Conservation (phyloP, 2,329 filamentous ascomycete genomes). For the Penicillium occitanis region DNA sequence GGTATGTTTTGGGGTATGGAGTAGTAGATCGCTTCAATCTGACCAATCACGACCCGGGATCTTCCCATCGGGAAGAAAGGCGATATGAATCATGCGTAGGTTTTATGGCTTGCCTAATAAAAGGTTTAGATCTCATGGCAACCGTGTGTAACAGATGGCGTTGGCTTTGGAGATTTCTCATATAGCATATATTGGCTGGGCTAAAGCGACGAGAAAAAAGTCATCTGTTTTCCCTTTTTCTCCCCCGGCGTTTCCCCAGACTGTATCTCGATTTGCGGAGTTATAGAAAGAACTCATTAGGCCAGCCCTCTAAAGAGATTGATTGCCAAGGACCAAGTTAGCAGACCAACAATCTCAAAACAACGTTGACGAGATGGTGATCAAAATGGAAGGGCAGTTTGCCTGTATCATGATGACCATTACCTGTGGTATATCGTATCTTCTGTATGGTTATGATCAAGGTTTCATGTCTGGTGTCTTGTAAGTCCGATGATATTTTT, state of each 20-base stretch:
- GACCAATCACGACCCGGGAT: neutral
- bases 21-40: neutral
- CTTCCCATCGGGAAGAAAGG: neutral
- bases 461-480: constrained; percentile 26
- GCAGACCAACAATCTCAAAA: neutral
- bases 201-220: neutral
- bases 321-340: neutral
- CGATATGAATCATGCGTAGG: neutral
- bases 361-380: neutral
- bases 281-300: neutral
- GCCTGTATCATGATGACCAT: constrained; percentile 12
- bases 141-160: neutral
- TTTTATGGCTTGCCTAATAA: neutral
- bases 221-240: neutral
- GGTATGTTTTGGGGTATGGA: neutral
- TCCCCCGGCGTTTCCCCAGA: neutral
- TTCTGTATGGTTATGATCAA: constrained; percentile 17
- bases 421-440: constrained; percentile 12
- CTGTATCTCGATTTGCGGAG: neutral
- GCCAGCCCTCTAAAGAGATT: neutral
- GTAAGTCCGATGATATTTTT: neutral
- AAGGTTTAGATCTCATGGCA: neutral
- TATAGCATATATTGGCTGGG: neutral
- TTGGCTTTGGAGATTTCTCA: neutral
- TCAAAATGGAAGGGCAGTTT: constrained; percentile 9